A percentile compares a stretch with the other conserved stretches of the same genome.
Evolutionary conservation across 2,329 filamentous ascomycete species (phyloP).

Genomic region (Fusarium globosum): DNA sequence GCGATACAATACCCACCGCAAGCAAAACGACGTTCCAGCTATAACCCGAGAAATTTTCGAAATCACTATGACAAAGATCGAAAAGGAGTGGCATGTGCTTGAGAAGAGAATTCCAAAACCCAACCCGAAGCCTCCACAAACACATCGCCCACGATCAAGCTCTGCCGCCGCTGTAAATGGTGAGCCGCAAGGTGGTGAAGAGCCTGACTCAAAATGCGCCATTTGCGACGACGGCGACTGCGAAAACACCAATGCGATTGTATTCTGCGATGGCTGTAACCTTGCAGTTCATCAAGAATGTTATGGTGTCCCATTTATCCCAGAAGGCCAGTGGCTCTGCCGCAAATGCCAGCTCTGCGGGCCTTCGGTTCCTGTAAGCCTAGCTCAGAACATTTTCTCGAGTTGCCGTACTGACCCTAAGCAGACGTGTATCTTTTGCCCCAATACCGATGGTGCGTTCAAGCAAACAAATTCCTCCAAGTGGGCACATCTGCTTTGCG

Average conservation of each 20-base stretch:
- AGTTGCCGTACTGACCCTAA: constrained; percentile 28
- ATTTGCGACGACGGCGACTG: constrained; percentile 99
- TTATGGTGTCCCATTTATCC: constrained; percentile 98
- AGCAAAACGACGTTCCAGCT: constrained; percentile 77
- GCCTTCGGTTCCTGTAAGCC: constrained; percentile 81
- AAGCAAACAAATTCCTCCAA: constrained; percentile 97
- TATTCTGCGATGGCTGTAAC: constrained; percentile 98
- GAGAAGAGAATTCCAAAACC: constrained; percentile 98
- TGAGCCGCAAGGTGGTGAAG: constrained; percentile 84
- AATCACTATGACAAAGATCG: constrained; percentile 98
- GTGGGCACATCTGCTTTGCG: constrained; percentile 96
- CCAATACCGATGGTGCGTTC: constrained; percentile 96
- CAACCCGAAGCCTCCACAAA: constrained; percentile 95
- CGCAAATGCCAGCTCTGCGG: constrained; percentile 96
- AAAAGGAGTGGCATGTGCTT: constrained; percentile 97
- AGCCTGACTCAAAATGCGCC: constrained; percentile 96
- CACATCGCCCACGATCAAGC: constrained; percentile 90
- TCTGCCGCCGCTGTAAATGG: constrained; percentile 96
- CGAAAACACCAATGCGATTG: constrained; percentile 98
- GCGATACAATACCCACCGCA: constrained; percentile 81
- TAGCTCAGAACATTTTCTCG: constrained; percentile 22
- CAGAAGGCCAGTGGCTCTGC: constrained; percentile 98
- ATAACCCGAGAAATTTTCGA: constrained; percentile 96
- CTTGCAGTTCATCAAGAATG: constrained; percentile 98
- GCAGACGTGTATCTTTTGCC: constrained; percentile 96